phyloP scores from a whole-genome alignment of 495 filamentous ascomycete species.

The Penicillium steckii region DNA sequence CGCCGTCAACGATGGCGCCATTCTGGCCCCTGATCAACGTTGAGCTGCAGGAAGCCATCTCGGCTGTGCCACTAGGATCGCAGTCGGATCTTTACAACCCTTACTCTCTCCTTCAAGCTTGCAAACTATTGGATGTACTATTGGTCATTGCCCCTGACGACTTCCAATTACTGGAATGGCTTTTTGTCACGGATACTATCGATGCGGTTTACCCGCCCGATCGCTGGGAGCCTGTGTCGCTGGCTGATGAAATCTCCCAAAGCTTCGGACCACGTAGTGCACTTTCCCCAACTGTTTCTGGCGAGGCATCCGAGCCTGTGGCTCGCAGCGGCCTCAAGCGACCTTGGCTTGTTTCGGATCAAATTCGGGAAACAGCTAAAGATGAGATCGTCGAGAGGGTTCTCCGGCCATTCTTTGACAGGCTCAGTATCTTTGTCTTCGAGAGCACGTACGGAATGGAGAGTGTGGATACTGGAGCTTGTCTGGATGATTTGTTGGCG shows the following conservation, averaged over 20 bases:
- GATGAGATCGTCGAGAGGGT: constrained; percentile 74
- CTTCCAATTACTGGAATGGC: constrained; percentile 94
- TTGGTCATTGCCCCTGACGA: constrained; percentile 88
- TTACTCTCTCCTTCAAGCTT: constrained; percentile 77
- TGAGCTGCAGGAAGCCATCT: constrained; percentile 80
- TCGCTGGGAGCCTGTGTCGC: constrained; percentile 68
- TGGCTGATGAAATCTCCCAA: constrained; percentile 85
- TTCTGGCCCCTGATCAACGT: constrained; percentile 89
- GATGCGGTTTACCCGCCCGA: constrained; percentile 88
- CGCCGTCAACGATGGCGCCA: constrained; percentile 70
- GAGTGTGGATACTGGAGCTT: constrained; percentile 64
- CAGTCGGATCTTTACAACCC: constrained; percentile 78
- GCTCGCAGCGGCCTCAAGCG: constrained; percentile 29
- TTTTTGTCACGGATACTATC: constrained; percentile 95
- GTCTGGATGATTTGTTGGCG: constrained; percentile 63
- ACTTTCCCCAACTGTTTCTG: constrained; percentile 31
- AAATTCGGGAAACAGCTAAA: constrained; percentile 51
- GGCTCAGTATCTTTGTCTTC: constrained; percentile 87
- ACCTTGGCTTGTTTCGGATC: constrained; percentile 44
- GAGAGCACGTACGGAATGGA: constrained; percentile 89
- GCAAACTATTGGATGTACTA: constrained; percentile 84
- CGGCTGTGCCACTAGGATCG: constrained; percentile 67
- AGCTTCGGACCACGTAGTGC: constrained; percentile 58
- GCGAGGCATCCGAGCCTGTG: constrained; percentile 34
- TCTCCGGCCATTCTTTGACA: constrained; percentile 83